Percentiles rank a stretch among this genome's conserved stretches.
Evolutionary conservation across 2,329 filamentous ascomycete species (phyloP).

Genomic region (Arthrobotrys iridis): DNA sequence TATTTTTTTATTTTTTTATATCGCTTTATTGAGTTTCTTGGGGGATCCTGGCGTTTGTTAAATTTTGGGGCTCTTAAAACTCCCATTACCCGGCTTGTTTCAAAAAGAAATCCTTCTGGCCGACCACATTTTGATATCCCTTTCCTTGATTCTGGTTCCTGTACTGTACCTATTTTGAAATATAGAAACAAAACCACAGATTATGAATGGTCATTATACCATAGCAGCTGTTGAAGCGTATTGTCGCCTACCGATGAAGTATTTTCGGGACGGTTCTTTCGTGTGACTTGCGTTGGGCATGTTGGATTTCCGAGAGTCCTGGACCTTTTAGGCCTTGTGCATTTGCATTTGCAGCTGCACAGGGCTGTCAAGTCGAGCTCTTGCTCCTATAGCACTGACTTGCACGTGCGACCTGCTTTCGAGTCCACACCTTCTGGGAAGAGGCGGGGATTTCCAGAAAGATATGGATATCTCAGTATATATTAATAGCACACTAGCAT

Average conservation of each 20-base stretch:
- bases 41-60: background rate
- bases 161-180: no score
- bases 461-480: no score
- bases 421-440: background rate
- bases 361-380: background rate
- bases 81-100: background rate
- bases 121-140: background rate
- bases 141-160: background rate
- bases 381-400: no score
- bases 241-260: no score
- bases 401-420: background rate
- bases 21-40: background rate
- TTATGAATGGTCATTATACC: no score
- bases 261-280: background rate
- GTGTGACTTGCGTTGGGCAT: slow-evolving; percentile 7
- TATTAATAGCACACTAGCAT: background rate
- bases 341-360: background rate
- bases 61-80: background rate
- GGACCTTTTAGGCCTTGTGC: background rate
- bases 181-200: no score
- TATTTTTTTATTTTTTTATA: background rate
- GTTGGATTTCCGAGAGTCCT: slow-evolving; percentile 17
- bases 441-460: background rate
- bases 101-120: no score
- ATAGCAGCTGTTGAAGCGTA: no score